Evolutionary conservation across 2,329 filamentous ascomycete genomes (phyloP).

Genomic region (Apiospora arundinis): DNA sequence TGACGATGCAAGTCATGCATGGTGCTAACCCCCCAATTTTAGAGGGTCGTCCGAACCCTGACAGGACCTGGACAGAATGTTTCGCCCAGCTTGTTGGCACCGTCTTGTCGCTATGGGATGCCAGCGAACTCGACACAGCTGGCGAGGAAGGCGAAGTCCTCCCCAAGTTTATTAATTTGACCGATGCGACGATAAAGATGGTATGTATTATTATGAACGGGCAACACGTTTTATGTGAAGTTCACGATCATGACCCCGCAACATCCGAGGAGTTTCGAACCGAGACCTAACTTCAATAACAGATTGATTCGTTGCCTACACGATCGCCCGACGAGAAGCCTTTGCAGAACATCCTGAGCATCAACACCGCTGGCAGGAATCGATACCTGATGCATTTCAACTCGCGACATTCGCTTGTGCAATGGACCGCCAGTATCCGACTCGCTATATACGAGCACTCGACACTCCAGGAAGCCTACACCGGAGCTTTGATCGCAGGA

Average conservation of each 20-base stretch:
- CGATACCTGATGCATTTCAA: constrained; percentile 96
- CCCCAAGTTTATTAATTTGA: constrained; percentile 94
- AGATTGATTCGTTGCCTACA: constrained; percentile 91
- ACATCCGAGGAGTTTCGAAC: background rate
- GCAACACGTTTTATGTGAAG: background rate
- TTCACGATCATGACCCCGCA: background rate
- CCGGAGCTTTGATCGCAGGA: constrained; percentile 90
- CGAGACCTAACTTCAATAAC: constrained; percentile 28
- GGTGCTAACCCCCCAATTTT: constrained; percentile 26
- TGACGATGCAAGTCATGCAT: constrained; percentile 1
- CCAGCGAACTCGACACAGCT: constrained; percentile 85
- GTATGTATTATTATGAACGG: constrained; percentile 55
- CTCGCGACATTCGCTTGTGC: constrained; percentile 87
- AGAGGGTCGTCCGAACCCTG: constrained; percentile 87
- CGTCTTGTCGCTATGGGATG: constrained; percentile 94
- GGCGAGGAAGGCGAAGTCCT: constrained; percentile 85
- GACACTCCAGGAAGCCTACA: constrained; percentile 94
- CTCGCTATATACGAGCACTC: constrained; percentile 94
- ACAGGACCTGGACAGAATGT: constrained; percentile 93
- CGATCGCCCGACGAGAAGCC: constrained; percentile 77
- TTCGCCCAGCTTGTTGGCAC: constrained; percentile 97
- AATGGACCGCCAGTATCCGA: constrained; percentile 95
- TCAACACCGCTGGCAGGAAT: constrained; percentile 95
- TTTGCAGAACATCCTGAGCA: constrained; percentile 91
- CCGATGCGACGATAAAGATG: constrained; percentile 98